Evolutionary conservation across 768 basidiomycete genomes (phyloP), one percentile per base, ranked within the genome.

Genomic region (Hericium rajendrae): DNA sequence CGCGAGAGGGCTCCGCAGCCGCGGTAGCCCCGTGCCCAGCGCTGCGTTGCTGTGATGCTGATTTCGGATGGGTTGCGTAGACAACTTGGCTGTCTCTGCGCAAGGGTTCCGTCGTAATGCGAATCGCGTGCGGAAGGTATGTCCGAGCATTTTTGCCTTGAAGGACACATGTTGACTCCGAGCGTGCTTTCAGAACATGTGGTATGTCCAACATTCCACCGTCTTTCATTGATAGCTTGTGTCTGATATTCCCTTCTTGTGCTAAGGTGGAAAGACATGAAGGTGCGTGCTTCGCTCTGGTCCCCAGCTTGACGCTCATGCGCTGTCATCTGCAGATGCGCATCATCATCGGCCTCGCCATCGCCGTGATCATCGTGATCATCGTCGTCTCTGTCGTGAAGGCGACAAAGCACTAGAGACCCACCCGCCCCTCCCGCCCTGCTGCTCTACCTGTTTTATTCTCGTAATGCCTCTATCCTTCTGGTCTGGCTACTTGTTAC

Each of bases 21-120:
- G 24, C 40, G 28, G 43, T 18, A 5, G 28, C 53, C 3, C 20
- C 26, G 12, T 41, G 13, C 28, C 28, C 10, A 53, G 26, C 49
- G 49, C 26, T 51, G 24, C 49, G 28, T 16, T 13, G 15, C 49
- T 26, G 28, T 37, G 49, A 24, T 51, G 22, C 49, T 37, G 11
- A 51, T 51, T 18, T 18, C 13, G n/a, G 43, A 15, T 32, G 32
- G 43, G n/a, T 20, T 51, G 49, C 18, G 3, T 48, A 97, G 97
- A 99, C 73, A 97, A 88, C 69, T 82, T 99, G 56, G 95, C 97
- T 32, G 91, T 95, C 43, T 97, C 94, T 24, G 97, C 97, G n/a
- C 95, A 99, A 75, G 93, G 94, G 26, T 99, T 99, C 84, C 86
- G 94, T 60, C 82, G 93, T 62, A 94, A 97, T 63, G 97, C 97